A percentile compares a stretch with the other conserved stretches of the same genome.
Evolutionary conservation across 116 monocot genomes (phyloP).

Genomic region (Zostera marina): DNA sequence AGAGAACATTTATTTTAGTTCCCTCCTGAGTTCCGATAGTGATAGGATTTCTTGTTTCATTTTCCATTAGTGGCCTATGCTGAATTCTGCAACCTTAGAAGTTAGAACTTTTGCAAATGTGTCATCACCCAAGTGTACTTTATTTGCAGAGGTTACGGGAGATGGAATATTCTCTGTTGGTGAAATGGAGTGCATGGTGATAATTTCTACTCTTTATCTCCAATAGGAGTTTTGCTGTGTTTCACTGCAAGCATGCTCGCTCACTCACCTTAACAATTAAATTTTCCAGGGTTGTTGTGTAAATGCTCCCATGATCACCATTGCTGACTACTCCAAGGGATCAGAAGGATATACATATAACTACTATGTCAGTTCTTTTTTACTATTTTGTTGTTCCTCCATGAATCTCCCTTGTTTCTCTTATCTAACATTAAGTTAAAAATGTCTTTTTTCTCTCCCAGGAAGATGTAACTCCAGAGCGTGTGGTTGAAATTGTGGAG

Average conservation of each 20-base stretch:
- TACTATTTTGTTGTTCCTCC: not conserved
- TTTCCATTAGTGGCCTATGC: no score
- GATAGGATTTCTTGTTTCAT: no score
- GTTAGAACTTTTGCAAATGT: not conserved
- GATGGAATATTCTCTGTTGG: constrained; percentile 97
- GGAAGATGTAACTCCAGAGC: constrained; percentile 85
- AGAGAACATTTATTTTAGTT: no score
- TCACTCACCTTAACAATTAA: not conserved
- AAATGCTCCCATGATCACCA: constrained; percentile 94
- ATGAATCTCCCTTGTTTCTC: not conserved
- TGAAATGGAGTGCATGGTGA: constrained; percentile 99
- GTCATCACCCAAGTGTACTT: not conserved
- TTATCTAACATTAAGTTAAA: not conserved
- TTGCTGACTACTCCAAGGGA: constrained; percentile 81
- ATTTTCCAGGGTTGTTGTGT: constrained; percentile 81
- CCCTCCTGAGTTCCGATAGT: no score
- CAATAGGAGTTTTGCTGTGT: not conserved
- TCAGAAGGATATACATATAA: constrained; percentile 92
- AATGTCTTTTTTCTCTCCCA: constrained; percentile 6
- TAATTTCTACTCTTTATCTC: not conserved
- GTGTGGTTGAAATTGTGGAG: constrained; percentile 88
- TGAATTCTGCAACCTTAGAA: not conserved
- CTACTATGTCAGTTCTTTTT: constrained; percentile 58
- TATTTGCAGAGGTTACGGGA: constrained; percentile 68
- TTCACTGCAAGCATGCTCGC: not conserved